phyloP scores from a whole-genome alignment of 2,329 filamentous ascomycete genomes.

The Sclerotinia nivalis region DNA sequence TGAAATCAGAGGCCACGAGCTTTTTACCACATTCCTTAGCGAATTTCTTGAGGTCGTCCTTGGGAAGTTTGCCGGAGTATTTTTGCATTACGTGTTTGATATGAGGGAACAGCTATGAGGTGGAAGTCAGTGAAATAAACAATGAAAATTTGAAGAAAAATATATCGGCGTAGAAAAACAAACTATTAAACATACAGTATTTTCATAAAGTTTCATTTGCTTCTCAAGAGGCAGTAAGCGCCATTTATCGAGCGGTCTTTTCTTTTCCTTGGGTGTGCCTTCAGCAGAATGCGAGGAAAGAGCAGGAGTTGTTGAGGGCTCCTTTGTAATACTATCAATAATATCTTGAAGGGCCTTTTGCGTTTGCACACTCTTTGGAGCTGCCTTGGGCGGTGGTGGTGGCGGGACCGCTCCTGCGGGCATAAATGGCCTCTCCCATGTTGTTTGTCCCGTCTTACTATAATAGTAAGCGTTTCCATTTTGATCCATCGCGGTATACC shows the following conservation, averaged over 20 bases:
- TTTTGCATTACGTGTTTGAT: conserved; percentile 85
- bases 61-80: conserved; percentile 82
- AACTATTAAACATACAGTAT: conserved; percentile 66
- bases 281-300: conserved; percentile 61
- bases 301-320: conserved; percentile 51
- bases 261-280: conserved; percentile 53
- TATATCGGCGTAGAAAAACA: not conserved
- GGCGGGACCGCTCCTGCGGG: conserved; percentile 60
- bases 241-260: conserved; percentile 71
- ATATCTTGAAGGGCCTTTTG: conserved; percentile 79
- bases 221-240: conserved; percentile 72
- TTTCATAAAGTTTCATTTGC: conserved; percentile 93
- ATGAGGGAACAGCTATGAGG: conserved; percentile 67
- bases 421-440: conserved; percentile 76
- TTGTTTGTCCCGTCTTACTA: conserved; percentile 72
- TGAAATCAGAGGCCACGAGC: conserved; percentile 88
- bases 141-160: not conserved
- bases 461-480: conserved; percentile 84
- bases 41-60: conserved; percentile 68
- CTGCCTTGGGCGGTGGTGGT: conserved; percentile 56
- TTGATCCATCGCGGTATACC: conserved; percentile 74
- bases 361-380: conserved; percentile 46
- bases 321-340: conserved; percentile 79
- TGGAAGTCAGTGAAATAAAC: conserved; percentile 20
- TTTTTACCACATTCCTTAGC: conserved; percentile 77